A percentile compares a stretch with the other conserved stretches of the same genome.
These are phyloP conservation scores for Leptographium galeiforme DNA, from an alignment of 2,329 filamentous ascomycete genomes.

Conservation along the genomic window DNA sequence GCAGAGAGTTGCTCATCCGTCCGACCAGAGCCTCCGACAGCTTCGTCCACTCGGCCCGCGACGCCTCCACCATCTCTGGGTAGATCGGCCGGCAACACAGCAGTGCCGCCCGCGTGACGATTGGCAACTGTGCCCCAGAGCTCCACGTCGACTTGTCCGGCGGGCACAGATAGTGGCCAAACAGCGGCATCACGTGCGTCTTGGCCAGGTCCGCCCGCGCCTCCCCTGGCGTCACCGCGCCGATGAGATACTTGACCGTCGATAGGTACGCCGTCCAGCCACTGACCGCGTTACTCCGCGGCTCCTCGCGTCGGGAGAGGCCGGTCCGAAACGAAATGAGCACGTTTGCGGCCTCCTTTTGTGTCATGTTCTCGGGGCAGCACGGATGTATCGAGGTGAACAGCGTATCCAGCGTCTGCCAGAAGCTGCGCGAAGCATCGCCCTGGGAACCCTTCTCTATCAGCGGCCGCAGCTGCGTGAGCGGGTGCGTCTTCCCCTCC, in stretches of 20 bases:
- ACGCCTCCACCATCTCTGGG: conserved; percentile 29
- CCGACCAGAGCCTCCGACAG: conserved; percentile 50
- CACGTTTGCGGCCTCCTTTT: conserved; percentile 43
- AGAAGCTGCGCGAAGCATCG: conserved; percentile 48
- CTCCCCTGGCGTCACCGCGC: conserved; percentile 29
- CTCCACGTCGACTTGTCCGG: conserved; percentile 24
- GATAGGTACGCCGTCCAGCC: conserved; percentile 69
- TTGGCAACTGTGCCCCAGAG: conserved; percentile 18
- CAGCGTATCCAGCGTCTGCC: conserved; percentile 53
- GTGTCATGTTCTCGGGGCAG: conserved; percentile 27
- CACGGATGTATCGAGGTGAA: conserved; percentile 37
- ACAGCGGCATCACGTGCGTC: conserved; percentile 39
- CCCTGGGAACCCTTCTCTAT: conserved; percentile 74
- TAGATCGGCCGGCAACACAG: conserved; percentile 27
- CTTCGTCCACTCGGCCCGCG: conserved; percentile 47
- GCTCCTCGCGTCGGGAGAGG: conserved; percentile 61
- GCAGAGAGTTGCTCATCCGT: conserved; percentile 59
- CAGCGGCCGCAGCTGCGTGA: conserved; percentile 52
- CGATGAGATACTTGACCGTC: conserved; percentile 40
- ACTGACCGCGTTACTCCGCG: conserved; percentile 48
- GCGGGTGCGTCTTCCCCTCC: conserved; percentile 43
- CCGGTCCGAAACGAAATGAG: conserved; percentile 57
- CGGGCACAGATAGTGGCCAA: conserved; percentile 37
- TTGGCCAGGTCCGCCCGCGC: conserved; percentile 30
- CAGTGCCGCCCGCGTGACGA: conserved; percentile 34